A percentile compares a stretch with the other conserved stretches of the same genome.
Evolutionary conservation across 2,329 filamentous ascomycete genomes (phyloP).

Genomic region (Claviceps purpurea): DNA sequence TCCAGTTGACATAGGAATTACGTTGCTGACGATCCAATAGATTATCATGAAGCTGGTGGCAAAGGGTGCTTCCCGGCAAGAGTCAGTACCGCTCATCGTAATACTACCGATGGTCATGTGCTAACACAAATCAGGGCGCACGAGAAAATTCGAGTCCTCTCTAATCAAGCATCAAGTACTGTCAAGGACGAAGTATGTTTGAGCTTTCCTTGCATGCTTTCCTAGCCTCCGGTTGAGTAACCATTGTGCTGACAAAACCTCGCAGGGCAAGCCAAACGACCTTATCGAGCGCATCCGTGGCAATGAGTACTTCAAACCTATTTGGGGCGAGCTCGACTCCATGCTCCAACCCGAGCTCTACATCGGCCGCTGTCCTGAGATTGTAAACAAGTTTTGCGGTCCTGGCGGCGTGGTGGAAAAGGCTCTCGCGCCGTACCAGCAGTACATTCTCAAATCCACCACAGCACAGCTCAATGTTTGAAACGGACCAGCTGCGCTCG

Average conservation of each 20-base stretch:
- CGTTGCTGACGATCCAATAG: conserved; percentile 9
- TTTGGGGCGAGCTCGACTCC: conserved; percentile 53
- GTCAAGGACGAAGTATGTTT: conserved; percentile 28
- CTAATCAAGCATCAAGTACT: conserved; percentile 57
- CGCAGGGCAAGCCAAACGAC: conserved; percentile 58
- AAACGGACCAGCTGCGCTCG: background rate
- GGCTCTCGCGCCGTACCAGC: conserved; percentile 23
- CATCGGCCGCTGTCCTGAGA: conserved; percentile 29
- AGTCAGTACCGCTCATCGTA: conserved; percentile 18
- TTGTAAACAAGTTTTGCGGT: conserved; percentile 33
- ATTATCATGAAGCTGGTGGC: conserved; percentile 70
- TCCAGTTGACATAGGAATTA: too few species aligned
- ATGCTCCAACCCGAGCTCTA: conserved; percentile 50
- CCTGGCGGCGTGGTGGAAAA: conserved; percentile 24
- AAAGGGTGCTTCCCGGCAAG: conserved; percentile 59
- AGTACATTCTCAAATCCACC: conserved; percentile 16
- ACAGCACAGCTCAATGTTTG: conserved; percentile 5
- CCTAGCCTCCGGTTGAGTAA: background rate
- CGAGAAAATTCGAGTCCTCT: conserved; percentile 75
- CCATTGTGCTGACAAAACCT: background rate
- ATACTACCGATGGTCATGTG: background rate
- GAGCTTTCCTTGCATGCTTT: background rate
- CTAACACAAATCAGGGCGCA: conserved; percentile 39
- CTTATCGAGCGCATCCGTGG: conserved; percentile 64
- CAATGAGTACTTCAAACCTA: conserved; percentile 60